Conservation (phyloP, 225 moss, liverwort and hornwort species). For the Climacium dendroides region DNA sequence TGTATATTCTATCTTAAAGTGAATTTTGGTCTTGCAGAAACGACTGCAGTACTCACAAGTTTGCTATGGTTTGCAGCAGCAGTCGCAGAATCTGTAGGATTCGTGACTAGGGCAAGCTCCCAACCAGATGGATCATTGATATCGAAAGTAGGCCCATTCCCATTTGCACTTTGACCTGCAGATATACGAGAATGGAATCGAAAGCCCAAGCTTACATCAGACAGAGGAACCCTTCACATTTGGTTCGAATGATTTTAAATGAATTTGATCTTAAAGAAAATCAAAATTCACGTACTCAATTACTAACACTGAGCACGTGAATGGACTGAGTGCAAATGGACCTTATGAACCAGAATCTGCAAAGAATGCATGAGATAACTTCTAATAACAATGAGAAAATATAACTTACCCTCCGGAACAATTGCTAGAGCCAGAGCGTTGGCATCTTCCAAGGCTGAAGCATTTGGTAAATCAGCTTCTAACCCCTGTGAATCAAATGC, state of each 20-base stretch:
- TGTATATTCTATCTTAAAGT: not conserved
- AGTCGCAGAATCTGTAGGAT: slow-evolving; percentile 61
- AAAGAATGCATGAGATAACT: not conserved
- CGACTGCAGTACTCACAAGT: slow-evolving; percentile 43
- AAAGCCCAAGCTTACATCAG: not conserved
- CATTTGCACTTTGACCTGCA: slow-evolving; percentile 47
- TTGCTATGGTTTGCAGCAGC: slow-evolving; percentile 65
- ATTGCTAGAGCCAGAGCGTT: slow-evolving; percentile 93
- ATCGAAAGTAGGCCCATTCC: slow-evolving; percentile 61
- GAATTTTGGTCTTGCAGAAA: not conserved
- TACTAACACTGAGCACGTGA: not conserved
- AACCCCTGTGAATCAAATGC: slow-evolving; percentile 46
- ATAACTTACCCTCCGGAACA: slow-evolving; percentile 58
- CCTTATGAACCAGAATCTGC: not conserved
- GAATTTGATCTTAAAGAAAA: not conserved
- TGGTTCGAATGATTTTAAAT: not conserved
- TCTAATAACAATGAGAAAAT: not conserved
- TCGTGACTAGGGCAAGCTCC: slow-evolving; percentile 96
- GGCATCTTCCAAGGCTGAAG: slow-evolving; percentile 76
- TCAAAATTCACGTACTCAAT: not conserved
- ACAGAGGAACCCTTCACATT: not conserved
- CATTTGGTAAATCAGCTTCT: slow-evolving; percentile 54
- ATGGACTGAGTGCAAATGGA: not conserved
- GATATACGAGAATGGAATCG: not conserved
- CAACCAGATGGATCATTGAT: slow-evolving; percentile 84